Base-by-base conservation (phyloP, 2,329 filamentous ascomycete species). In the Coniella vitis region DNA sequence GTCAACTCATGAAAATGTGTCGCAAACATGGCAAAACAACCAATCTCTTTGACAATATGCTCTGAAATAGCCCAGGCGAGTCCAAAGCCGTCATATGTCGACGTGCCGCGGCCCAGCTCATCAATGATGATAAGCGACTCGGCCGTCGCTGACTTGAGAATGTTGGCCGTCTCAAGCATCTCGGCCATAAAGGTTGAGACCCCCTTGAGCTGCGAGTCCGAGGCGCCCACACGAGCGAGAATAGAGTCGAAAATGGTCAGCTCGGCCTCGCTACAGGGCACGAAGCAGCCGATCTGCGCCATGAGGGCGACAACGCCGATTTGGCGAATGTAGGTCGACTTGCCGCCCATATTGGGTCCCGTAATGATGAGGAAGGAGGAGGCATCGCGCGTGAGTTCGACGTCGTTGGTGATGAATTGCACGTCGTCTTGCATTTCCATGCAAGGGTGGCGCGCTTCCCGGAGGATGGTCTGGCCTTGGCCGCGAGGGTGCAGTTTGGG, bases 151-250 rank as follows among this genome's bases (percentile, higher is more conserved):
- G 89, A 94, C 70, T 97, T 97, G 62, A 98, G 83, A 56, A 98
- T 98, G 64, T 97, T 97, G 57, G 93, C 90, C 1, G 93, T 98
- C 66, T 98, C 93, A 19, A 98, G 79, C 93, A 98, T 98, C 70
- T 98, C 93, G 2, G 93, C 93, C 94, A 98, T 98, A 67, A 98
- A 98, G 0, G 93, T 98, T 3, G 89, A 95, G 2, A 98, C 93
- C 32, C 93, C 93, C 69, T 97, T 97, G 55, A 98, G 84, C 66
- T 97, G 93, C 7, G 88, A 95, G 68, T 98, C 94, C 58, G 87
- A 93, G 7, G 93, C 94, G 37, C 94, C 93, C 0, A 98, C 93
- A 58, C 93, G 86, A 0, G 94, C 93, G 35, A 98, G 84, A 54
- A 98, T 95, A 54, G 89, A 93, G 70, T 98, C 93, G 64, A 96